These are phyloP conservation scores for Colletotrichum sp. DNA, from an alignment of 2,329 filamentous ascomycete species.

Conservation along the genomic window DNA sequence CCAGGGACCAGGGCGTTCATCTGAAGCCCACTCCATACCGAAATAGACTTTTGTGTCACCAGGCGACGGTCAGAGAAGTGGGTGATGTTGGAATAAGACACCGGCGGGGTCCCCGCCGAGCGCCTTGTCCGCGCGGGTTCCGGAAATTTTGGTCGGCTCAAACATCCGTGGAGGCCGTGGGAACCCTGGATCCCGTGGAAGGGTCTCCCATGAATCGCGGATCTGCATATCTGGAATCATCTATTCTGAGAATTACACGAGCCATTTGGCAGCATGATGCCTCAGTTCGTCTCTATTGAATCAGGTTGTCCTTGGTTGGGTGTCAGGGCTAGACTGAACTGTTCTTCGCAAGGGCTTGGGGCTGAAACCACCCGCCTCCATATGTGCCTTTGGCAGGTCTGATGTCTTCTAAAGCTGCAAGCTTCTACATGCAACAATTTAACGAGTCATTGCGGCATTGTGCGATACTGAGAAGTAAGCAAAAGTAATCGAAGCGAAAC, in stretches of 20 bases:
- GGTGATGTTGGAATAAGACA: background rate
- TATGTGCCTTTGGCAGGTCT: background rate
- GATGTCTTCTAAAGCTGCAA: background rate
- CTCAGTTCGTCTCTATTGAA: background rate
- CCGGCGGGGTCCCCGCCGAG: background rate
- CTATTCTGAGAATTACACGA: background rate
- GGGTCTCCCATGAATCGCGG: background rate
- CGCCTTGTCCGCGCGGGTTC: background rate
- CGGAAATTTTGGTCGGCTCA: background rate
- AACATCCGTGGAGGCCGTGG: background rate
- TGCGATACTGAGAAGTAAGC: background rate
- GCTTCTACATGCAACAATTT: fast-evolving
- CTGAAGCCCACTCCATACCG: background rate
- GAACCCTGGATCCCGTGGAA: background rate
- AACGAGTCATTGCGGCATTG: background rate
- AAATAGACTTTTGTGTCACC: background rate
- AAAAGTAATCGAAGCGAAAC: background rate
- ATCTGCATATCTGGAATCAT: background rate
- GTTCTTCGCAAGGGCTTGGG: background rate
- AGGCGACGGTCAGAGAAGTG: background rate
- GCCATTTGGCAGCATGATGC: fast-evolving
- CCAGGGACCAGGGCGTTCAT: background rate
- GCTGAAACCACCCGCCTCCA: background rate
- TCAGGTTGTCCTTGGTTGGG: background rate
- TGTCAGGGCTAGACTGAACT: background rate